Percentiles rank a stretch among this genome's conserved stretches.
These are phyloP conservation scores for Dalechampia spathulata DNA, from an alignment of 441 rosid genomes.

Conservation along the genomic window DNA sequence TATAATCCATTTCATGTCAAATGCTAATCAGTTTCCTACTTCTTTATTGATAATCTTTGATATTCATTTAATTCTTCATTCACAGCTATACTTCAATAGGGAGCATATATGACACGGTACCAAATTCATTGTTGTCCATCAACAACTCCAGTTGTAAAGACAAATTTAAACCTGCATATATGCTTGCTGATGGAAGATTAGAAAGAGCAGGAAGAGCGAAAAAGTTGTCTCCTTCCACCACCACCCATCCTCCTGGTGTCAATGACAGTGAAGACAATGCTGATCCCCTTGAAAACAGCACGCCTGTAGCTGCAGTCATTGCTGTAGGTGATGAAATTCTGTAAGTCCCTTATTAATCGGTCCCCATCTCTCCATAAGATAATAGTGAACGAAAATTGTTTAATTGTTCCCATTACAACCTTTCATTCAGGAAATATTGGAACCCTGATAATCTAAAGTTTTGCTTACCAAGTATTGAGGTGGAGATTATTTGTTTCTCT, in stretches of 20 bases:
- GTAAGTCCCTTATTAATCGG: constrained; percentile 50
- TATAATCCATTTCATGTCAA: not conserved
- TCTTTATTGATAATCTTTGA: not conserved
- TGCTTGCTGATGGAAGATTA: constrained; percentile 94
- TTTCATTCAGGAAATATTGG: not conserved
- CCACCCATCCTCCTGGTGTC: constrained; percentile 15
- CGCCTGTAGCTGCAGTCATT: constrained; percentile 57
- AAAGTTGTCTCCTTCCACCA: constrained; percentile 32
- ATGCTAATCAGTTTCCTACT: constrained; percentile 8
- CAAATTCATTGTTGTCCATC: constrained; percentile 65
- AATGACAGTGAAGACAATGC: constrained; percentile 29
- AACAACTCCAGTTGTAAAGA: constrained; percentile 39
- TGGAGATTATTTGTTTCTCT: not conserved
- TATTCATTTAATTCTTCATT: constrained; percentile 15
- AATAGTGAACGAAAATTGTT: too few species aligned
- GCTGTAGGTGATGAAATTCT: constrained; percentile 98
- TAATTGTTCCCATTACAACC: too few species aligned
- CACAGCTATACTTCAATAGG: constrained; percentile 96
- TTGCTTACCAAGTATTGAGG: not conserved
- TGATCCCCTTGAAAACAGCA: constrained; percentile 38
- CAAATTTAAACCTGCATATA: constrained; percentile 88
- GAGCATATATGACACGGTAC: constrained; percentile 88
- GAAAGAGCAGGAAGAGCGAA: constrained; percentile 95
- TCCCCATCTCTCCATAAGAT: not conserved
- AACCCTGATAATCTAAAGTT: not conserved